A percentile compares a stretch with the other conserved stretches of the same genome.
These are phyloP conservation scores for Salix arbutifolia DNA, from an alignment of 345 rosid genomes.

Conservation along the genomic window DNA sequence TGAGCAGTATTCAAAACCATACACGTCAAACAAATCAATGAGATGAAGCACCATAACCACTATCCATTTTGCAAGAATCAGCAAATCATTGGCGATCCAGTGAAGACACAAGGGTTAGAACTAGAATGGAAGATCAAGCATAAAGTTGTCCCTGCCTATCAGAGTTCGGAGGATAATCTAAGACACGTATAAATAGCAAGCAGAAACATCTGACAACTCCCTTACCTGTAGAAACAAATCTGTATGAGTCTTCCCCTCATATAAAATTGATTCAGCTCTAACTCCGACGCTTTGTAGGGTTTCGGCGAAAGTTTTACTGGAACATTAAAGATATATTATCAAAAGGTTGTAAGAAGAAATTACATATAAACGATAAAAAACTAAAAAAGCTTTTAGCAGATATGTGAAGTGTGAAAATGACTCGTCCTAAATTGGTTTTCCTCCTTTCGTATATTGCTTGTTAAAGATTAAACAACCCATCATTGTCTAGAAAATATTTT, in stretches of 20 bases:
- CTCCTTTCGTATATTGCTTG: too few relatives aligned
- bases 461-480: too few relatives aligned
- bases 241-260: conserved; percentile 90
- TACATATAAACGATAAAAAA: background rate
- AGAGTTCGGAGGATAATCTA: too few relatives aligned
- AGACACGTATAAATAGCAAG: too few relatives aligned
- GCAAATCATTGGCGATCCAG: too few relatives aligned
- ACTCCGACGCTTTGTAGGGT: conserved; percentile 71
- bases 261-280: conserved; percentile 63
- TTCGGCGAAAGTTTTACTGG: conserved; percentile 73
- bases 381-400: background rate
- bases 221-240: conserved; percentile 95
- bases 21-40: background rate
- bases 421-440: too few relatives aligned
- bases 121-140: background rate
- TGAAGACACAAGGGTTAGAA: background rate
- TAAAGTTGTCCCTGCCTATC: too few relatives aligned
- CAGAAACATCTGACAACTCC: background rate
- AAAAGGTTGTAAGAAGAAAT: conserved; percentile 1
- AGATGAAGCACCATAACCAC: too few relatives aligned
- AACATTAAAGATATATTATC: conserved; percentile 3
- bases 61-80: too few relatives aligned
- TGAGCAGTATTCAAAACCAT: conserved; percentile 10
- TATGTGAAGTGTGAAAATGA: background rate
- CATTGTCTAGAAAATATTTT: too few relatives aligned